phyloP scores from a whole-genome alignment of 768 basidiomycete species.

The Rubroboletus satanas region DNA sequence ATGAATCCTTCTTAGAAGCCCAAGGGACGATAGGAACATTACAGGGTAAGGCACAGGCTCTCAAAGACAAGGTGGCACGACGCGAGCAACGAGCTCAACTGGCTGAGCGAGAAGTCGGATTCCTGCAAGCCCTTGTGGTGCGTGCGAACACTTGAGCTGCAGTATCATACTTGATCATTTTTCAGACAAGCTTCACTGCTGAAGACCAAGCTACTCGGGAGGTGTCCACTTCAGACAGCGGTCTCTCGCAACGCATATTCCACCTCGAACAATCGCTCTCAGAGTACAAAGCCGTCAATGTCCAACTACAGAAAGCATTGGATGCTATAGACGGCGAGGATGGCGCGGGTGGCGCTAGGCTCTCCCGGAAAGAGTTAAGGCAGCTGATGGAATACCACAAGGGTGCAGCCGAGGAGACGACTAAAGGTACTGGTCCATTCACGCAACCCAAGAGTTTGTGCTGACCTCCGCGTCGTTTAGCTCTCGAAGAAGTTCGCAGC shows the following conservation, averaged over 20 bases:
- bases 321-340: slow-evolving; percentile 41
- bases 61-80: slow-evolving; percentile 38
- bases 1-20: slow-evolving; percentile 36
- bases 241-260: slow-evolving; percentile 42
- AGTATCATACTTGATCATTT: not conserved
- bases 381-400: slow-evolving; percentile 38
- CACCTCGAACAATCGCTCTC: slow-evolving; percentile 53
- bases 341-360: slow-evolving; percentile 12
- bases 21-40: slow-evolving; percentile 32
- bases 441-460: not conserved
- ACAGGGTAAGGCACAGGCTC: slow-evolving; percentile 34
- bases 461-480: slow-evolving; percentile 29
- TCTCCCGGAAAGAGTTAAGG: slow-evolving; percentile 37
- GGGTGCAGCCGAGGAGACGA: slow-evolving; percentile 34
- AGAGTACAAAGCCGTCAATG: slow-evolving; percentile 52
- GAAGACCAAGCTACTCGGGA: slow-evolving; percentile 45
- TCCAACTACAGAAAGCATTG: slow-evolving; percentile 44
- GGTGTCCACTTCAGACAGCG: slow-evolving; percentile 24
- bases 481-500: slow-evolving; percentile 39
- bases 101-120: slow-evolving; percentile 61
- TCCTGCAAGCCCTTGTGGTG: slow-evolving; percentile 64
- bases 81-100: slow-evolving; percentile 40
- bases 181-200: slow-evolving; percentile 58
- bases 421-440: slow-evolving; percentile 35
- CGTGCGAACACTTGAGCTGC: slow-evolving; percentile 23